Conservation (phyloP, 176 grass and related monocot species). For the Puccinellia tenuiflora region DNA sequence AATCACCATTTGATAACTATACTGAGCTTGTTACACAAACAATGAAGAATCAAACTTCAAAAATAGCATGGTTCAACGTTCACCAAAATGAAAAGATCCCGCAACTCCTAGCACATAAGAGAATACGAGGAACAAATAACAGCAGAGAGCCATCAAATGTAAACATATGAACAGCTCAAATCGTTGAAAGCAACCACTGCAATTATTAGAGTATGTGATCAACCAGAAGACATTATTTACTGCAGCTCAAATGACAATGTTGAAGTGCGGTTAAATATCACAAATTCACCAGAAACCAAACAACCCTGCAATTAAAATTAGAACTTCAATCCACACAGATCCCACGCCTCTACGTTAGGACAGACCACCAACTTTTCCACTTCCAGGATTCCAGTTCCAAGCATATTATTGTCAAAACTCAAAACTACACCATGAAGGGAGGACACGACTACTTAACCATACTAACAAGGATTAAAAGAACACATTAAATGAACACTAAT, state of each 20-base stretch:
- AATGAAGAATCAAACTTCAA: not conserved
- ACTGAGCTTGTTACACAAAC: not conserved
- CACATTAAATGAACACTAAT: not conserved
- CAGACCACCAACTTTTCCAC: not conserved
- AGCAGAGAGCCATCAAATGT: not conserved
- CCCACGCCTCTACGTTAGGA: not conserved
- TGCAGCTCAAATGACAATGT: not conserved
- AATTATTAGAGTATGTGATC: not conserved
- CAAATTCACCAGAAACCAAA: not conserved
- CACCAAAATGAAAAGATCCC: not conserved
- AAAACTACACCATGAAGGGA: not conserved
- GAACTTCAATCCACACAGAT: constrained; percentile 9
- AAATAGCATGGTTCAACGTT: not conserved
- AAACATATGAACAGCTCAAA: not conserved
- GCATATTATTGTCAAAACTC: not conserved
- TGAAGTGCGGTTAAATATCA: not conserved
- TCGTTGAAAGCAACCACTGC: not conserved
- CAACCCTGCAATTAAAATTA: not conserved
- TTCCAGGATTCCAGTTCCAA: not conserved
- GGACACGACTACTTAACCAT: not conserved
- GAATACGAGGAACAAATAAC: not conserved
- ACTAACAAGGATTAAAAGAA: not conserved
- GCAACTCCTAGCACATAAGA: not conserved
- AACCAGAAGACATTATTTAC: not conserved
- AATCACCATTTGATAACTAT: not conserved